These are phyloP conservation scores for Astragalus glycyphyllos DNA, from an alignment of 306 rosid species.

Conservation along the genomic window DNA sequence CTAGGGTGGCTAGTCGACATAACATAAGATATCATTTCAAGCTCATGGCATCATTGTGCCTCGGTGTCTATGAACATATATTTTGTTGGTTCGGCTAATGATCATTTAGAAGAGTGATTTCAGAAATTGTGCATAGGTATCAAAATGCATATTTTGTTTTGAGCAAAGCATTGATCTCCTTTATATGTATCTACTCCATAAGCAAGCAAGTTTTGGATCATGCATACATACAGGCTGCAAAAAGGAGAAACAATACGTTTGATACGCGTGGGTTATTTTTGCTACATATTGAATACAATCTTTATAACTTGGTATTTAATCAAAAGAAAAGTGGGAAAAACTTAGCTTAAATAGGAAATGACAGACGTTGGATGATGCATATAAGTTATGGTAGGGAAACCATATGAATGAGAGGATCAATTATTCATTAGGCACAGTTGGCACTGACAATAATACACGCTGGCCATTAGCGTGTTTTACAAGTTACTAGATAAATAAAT, in stretches of 20 bases:
- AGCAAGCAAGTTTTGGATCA: neutral
- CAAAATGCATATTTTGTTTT: slow-evolving; percentile 10
- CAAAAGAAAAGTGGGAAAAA: neutral
- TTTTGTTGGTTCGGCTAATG: neutral
- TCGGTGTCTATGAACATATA: slow-evolving; percentile 31
- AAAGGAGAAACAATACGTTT: slow-evolving; percentile 5
- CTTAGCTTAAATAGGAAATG: slow-evolving; percentile 27
- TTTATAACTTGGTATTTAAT: slow-evolving; percentile 13
- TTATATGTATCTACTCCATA: slow-evolving; percentile 12
- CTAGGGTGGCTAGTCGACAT: too few species aligned
- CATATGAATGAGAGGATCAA: neutral
- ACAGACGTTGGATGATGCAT: slow-evolving; percentile 14
- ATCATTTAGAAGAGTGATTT: slow-evolving; percentile 2
- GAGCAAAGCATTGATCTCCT: slow-evolving; percentile 5
- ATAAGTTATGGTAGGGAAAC: slow-evolving; percentile 35
- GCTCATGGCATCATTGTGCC: slow-evolving; percentile 30
- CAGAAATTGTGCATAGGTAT: slow-evolving; percentile 7
- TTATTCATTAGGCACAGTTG: neutral
- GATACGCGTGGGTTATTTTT: slow-evolving; percentile 13
- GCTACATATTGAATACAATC: slow-evolving; percentile 8
- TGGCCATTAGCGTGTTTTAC: slow-evolving; percentile 37
- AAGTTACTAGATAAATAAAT: slow-evolving; percentile 42
- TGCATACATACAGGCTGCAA: neutral
- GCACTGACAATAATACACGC: slow-evolving; percentile 43
- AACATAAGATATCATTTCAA: too few species aligned